phyloP scores from a whole-genome alignment of 805 yeast genomes.

The Suhomyces tanzawaensis region DNA sequence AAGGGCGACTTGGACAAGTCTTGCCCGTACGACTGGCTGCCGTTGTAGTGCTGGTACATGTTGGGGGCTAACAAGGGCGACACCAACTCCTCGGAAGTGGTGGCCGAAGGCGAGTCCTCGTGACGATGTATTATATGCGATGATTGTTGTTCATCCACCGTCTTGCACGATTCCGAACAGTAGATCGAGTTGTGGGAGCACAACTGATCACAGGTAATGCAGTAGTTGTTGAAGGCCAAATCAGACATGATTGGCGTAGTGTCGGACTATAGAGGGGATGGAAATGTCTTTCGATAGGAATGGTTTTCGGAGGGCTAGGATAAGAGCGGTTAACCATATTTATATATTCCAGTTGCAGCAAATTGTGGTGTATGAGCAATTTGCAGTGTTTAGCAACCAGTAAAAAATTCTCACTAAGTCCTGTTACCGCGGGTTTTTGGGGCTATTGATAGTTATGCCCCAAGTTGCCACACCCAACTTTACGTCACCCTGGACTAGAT shows the following conservation, averaged over 20 bases:
- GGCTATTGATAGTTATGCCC: background rate
- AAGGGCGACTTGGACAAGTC: slow-evolving; percentile 23
- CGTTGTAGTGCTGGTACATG: slow-evolving; percentile 23
- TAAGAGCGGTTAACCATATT: background rate
- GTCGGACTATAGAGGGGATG: too few species aligned
- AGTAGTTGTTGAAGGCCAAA: slow-evolving; percentile 42
- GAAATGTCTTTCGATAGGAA: too few species aligned
- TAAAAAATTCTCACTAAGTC: slow-evolving; percentile 2
- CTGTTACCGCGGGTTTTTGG: slow-evolving; percentile 1
- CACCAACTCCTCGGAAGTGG: slow-evolving; percentile 19
- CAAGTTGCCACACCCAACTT: background rate
- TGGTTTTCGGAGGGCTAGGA: too few species aligned
- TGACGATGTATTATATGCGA: slow-evolving; percentile 13
- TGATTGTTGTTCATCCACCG: slow-evolving; percentile 28
- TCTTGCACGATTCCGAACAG: slow-evolving; percentile 33
- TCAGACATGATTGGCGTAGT: slow-evolving; percentile 16
- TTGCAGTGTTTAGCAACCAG: background rate
- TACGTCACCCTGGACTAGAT: background rate
- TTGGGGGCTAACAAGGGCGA: slow-evolving; percentile 41
- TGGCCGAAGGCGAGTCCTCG: slow-evolving; percentile 4
- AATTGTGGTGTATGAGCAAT: slow-evolving; percentile 3
- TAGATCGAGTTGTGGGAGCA: slow-evolving; percentile 19
- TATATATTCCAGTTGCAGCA: slow-evolving; percentile 4
- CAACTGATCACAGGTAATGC: slow-evolving; percentile 36
- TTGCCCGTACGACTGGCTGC: slow-evolving; percentile 6